These are phyloP conservation scores for Ceratobasidium sp. DNA, from an alignment of 1,284 basidiomycete genomes.

Conservation along the genomic window DNA sequence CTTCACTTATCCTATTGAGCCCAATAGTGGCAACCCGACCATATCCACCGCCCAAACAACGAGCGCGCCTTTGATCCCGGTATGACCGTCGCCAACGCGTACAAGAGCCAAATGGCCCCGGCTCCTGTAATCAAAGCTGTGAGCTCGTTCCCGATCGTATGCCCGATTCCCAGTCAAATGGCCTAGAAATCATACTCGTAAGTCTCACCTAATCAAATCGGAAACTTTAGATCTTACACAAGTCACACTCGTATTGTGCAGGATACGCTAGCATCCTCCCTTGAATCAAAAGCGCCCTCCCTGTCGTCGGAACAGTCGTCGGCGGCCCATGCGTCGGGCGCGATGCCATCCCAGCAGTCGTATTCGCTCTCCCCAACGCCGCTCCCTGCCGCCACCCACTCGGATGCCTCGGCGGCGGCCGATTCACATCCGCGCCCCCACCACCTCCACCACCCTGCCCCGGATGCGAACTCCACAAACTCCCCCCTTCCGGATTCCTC, in stretches of 20 bases:
- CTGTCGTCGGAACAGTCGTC: conserved; percentile 71
- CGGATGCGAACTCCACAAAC: conserved; percentile 31
- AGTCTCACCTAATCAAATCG: conserved; percentile 44
- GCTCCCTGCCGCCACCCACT: background rate
- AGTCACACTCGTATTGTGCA: conserved; percentile 68
- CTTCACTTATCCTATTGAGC: conserved; percentile 94
- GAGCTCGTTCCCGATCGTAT: conserved; percentile 81
- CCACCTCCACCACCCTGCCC: background rate
- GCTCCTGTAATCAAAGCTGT: conserved; percentile 89
- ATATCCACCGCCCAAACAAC: conserved; percentile 90
- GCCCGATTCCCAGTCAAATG: conserved; percentile 79
- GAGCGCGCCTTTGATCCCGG: conserved; percentile 93
- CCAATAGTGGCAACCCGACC: conserved; percentile 94
- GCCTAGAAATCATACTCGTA: conserved; percentile 60
- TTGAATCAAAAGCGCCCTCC: conserved; percentile 71
- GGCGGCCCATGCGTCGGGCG: conserved; percentile 62
- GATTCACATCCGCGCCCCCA: background rate
- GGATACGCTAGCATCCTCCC: conserved; percentile 78
- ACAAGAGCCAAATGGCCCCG: conserved; percentile 92
- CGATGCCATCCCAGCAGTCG: conserved; percentile 10
- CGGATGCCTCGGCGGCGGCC: conserved; percentile 43
- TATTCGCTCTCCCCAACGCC: conserved; percentile 19
- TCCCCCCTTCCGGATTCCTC: background rate
- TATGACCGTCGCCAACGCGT: conserved; percentile 86
- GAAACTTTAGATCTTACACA: conserved; percentile 64